phyloP scores from a whole-genome alignment of 768 basidiomycete genomes.

The Termitomyces sp. region DNA sequence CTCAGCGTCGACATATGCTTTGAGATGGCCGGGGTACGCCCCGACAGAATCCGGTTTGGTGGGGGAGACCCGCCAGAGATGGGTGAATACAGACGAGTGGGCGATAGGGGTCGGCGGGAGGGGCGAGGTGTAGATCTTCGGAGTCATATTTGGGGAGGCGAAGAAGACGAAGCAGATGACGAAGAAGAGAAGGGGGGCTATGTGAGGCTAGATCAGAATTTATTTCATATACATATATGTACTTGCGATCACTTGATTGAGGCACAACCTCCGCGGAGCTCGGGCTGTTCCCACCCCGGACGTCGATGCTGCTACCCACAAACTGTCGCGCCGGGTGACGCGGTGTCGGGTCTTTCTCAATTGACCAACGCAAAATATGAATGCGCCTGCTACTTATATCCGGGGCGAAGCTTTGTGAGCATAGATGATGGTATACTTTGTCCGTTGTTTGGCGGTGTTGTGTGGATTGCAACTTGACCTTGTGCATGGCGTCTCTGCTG shows the following conservation, averaged over 20 bases:
- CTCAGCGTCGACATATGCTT: constrained; percentile 63
- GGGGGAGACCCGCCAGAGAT: constrained; percentile 31
- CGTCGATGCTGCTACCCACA: too few relatives aligned
- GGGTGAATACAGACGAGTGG: constrained; percentile 41
- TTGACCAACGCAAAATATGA: too few relatives aligned
- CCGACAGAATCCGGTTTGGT: constrained; percentile 29
- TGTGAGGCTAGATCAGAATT: background rate
- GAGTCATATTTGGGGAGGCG: constrained; percentile 8
- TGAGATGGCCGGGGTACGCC: constrained; percentile 32
- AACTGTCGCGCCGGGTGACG: too few relatives aligned
- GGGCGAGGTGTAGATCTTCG: constrained; percentile 43
- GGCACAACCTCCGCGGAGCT: too few relatives aligned
- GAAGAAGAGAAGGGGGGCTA: background rate
- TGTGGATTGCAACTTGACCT: constrained; percentile 13
- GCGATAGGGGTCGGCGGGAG: constrained; percentile 31
- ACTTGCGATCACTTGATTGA: too few relatives aligned
- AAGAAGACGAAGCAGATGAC: background rate
- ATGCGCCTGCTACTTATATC: too few relatives aligned
- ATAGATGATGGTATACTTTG: too few relatives aligned
- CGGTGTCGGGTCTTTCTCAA: too few relatives aligned
- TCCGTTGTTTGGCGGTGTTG: too few relatives aligned
- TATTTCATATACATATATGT: too few relatives aligned
- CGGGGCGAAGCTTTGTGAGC: too few relatives aligned
- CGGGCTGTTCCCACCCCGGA: too few relatives aligned
- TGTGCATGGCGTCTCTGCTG: constrained; percentile 52